A percentile compares a stretch with the other conserved stretches of the same genome.
Conservation (phyloP, 202 grass and related monocot genomes). For the Panicum hallii region DNA sequence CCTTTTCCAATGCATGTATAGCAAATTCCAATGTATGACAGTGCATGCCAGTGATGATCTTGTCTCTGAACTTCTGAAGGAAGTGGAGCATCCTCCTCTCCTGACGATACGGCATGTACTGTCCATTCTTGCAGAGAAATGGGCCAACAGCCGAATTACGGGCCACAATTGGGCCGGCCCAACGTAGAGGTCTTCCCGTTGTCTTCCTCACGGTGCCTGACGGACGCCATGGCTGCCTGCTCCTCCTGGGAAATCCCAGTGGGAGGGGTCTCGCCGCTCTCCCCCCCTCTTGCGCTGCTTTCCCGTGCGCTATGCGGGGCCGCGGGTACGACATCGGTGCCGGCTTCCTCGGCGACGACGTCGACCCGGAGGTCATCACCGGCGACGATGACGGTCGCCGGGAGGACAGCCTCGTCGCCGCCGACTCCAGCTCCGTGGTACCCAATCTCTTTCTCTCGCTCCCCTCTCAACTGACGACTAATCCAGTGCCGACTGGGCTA, state of each 20-base stretch:
- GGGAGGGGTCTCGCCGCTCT: background rate
- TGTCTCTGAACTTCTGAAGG: too few species aligned
- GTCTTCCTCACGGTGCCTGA: background rate
- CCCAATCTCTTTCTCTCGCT: background rate
- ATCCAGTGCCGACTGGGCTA: background rate
- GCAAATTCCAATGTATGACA: too few species aligned
- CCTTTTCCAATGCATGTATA: too few species aligned
- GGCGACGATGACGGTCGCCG: constrained; percentile 27
- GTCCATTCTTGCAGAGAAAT: too few species aligned
- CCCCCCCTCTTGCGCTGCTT: background rate
- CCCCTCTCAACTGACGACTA: background rate
- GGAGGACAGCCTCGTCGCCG: constrained; percentile 72
- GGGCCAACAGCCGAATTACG: background rate
- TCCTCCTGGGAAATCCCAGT: background rate
- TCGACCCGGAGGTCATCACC: constrained; percentile 58
- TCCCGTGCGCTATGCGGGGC: constrained; percentile 30
- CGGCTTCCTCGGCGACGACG: constrained; percentile 51
- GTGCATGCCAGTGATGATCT: too few species aligned
- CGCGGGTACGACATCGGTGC: constrained; percentile 4
- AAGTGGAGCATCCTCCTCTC: too few species aligned
- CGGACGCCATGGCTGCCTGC: background rate
- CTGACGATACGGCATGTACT: too few species aligned
- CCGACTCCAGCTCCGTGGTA: constrained; percentile 80
- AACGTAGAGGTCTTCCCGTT: background rate
- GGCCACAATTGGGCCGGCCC: background rate